These are phyloP conservation scores for Coemansia sp. DNA, from an alignment of 192 early-diverging fungal species.

Conservation along the genomic window DNA sequence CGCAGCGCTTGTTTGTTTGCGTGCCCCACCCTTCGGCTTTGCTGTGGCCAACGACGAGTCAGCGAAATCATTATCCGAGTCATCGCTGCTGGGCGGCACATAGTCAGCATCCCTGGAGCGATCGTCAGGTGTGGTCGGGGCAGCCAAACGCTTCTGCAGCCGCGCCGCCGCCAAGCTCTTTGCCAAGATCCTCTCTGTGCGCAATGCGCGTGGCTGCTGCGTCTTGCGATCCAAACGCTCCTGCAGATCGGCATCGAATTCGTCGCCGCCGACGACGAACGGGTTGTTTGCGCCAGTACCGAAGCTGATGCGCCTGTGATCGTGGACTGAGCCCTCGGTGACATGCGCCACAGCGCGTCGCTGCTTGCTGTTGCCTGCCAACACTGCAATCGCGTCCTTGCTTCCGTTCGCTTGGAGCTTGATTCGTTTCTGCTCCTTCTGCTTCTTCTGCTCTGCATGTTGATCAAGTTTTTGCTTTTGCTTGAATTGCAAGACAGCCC, in stretches of 20 bases:
- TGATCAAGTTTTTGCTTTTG: background rate
- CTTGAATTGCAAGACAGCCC: background rate
- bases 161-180: slow-evolving; percentile 44
- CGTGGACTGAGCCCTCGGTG: slow-evolving; percentile 51
- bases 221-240: slow-evolving; percentile 25
- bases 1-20: background rate
- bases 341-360: background rate
- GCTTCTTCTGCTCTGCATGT: slow-evolving; percentile 4
- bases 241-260: slow-evolving; percentile 41
- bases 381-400: background rate
- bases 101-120: slow-evolving; percentile 39
- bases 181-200: slow-evolving; percentile 21
- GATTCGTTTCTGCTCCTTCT: slow-evolving; percentile 6
- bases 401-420: background rate
- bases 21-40: background rate
- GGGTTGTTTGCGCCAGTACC: slow-evolving; percentile 36
- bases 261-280: slow-evolving; percentile 43
- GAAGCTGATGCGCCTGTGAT: slow-evolving; percentile 49
- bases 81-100: slow-evolving; percentile 21
- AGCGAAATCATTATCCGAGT: slow-evolving; percentile 7
- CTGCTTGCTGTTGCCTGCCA: background rate
- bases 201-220: background rate
- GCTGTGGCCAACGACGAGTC: background rate
- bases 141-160: slow-evolving; percentile 20
- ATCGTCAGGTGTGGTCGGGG: slow-evolving; percentile 39